Base-by-base conservation (phyloP, 306 rosid species). In the Luffa acutangula region DNA sequence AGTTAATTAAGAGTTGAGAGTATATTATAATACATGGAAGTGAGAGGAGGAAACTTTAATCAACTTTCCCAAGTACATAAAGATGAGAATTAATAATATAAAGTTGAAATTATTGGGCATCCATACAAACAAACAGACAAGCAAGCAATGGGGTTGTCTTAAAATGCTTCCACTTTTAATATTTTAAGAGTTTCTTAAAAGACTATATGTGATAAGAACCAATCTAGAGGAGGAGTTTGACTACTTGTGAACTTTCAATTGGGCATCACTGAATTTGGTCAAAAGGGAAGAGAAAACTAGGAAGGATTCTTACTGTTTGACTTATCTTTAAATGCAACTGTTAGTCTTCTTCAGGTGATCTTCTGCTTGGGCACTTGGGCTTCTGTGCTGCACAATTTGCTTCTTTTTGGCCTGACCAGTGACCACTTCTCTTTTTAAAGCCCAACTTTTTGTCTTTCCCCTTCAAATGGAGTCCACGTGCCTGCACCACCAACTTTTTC, bases 381-480 rank as follows among this genome's bases (percentile, higher is more conserved):
- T 53, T 7, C 43, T 70, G 15, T 52, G 58, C 77, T 36, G 71
- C 71, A 31, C 82, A 48, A 67, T 87, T 86, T 64, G 56, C 36
- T 49, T 83, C 76, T 41, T 76, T 79, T 49, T 81, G 41, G 79
- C 71, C 56, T 73, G 66, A 54, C 84, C 81, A 79, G 51, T 73
- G 66, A 54, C 84, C 81, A 79, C 82, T 86, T 15, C 77, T 79
- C 66, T 64, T 82, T 64, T 82, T 66, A 48, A 63, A 77, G 83
- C 51, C 77, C 56, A 80, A 66, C 89, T 85, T 79, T 81, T 79
- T 75, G 84, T 80, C 71, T 81, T 83, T 89, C 77, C 91, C 79
- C 72, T 7, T 71, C 80, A 89, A 82, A 51, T 92, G 96, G 89
- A 80, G 81, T 90, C 96, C 96, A 92, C 90, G 84, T 90, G 90